A percentile compares a stretch with the other conserved stretches of the same genome.
Evolutionary conservation across 2,329 filamentous ascomycete species (phyloP).

Genomic region (Rhynchosporium graminicola): DNA sequence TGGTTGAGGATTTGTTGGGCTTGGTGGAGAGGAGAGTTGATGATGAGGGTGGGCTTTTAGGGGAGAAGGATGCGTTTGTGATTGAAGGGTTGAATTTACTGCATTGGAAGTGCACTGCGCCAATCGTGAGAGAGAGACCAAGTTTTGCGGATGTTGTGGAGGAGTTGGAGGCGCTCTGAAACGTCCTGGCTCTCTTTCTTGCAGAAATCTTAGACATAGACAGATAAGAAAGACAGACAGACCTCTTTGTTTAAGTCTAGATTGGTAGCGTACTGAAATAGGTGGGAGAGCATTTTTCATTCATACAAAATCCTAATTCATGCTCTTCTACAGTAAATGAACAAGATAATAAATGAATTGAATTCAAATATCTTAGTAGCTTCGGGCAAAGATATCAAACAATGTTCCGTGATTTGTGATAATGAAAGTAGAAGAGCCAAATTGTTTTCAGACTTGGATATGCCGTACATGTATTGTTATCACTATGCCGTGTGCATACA

Average conservation of each 20-base stretch:
- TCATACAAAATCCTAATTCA: no score
- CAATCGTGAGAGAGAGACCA: slow-evolving; percentile 36
- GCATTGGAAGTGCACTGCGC: slow-evolving; percentile 38
- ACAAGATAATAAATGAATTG: no score
- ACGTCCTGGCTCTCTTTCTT: background rate
- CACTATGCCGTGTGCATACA: no score
- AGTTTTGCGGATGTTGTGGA: slow-evolving; percentile 33
- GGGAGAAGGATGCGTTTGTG: slow-evolving; percentile 36
- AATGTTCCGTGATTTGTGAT: no score
- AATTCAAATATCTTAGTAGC: no score
- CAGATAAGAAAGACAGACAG: slow-evolving; percentile 10
- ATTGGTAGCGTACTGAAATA: no score
- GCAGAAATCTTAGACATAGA: background rate
- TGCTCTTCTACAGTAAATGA: no score
- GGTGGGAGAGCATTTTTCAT: no score
- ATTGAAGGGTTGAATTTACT: slow-evolving; percentile 36
- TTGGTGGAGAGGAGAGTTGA: slow-evolving; percentile 38
- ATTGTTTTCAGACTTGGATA: no score
- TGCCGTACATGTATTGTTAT: no score
- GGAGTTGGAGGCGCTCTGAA: slow-evolving; percentile 27
- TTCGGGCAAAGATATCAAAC: no score
- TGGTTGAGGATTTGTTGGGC: slow-evolving; percentile 48
- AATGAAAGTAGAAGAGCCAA: no score
- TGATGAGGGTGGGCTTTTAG: slow-evolving; percentile 23
- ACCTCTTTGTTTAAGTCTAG: background rate